Base-by-base conservation (phyloP, 306 rosid species). In the Vachellia collinsii region DNA sequence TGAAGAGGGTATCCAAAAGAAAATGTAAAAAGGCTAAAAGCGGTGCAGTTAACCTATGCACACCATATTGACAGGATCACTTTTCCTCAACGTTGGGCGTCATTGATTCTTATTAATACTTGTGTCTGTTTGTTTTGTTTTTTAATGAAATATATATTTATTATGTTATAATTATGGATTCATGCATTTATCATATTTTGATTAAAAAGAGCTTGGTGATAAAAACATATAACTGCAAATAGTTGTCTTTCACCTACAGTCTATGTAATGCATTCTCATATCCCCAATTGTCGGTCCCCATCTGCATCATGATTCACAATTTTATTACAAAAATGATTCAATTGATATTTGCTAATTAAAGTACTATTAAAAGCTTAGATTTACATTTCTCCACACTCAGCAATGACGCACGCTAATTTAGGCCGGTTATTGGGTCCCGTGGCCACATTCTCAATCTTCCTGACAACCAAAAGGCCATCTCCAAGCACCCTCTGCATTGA, bases 381-480 rank as follows among this genome's bases (percentile, higher is more conserved):
- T 82, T 84, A 95, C 99, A 95, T 95, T 87, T 95, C 99, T 47
- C 98, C 99, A 74, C 99, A 95, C 84, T 93, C 99, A 46, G 93
- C 93, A 75, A 93, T 89, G 79, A 90, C 86, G 7, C 98, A 92
- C 47, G 93, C 86, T 82, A 93, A 83, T 66, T 96, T 96, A 11
- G 99, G 99, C 80, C 94, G 86, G 86, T 93, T 93, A 81, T 88
- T 90, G 50, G 98, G 98, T 82, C 97, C 98, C 4, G 97, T 88
- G 56, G 99, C 98, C 69, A 96, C 99, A 72, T 96, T 96, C 85
- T 96, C 99, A 50, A 96, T 93, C 92, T 93, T 96, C 89, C 99
- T 88, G 39, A 93, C 91, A 56, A 96, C 98, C 91, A 96, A 59
- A 87, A 96, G 98, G 72, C 99, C 99, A 62, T 96, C 99, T 79